Percentiles rank a stretch among this genome's conserved stretches.
phyloP scores from a whole-genome alignment of 352 stramenopile species.

The Pythium insidiosum region DNA sequence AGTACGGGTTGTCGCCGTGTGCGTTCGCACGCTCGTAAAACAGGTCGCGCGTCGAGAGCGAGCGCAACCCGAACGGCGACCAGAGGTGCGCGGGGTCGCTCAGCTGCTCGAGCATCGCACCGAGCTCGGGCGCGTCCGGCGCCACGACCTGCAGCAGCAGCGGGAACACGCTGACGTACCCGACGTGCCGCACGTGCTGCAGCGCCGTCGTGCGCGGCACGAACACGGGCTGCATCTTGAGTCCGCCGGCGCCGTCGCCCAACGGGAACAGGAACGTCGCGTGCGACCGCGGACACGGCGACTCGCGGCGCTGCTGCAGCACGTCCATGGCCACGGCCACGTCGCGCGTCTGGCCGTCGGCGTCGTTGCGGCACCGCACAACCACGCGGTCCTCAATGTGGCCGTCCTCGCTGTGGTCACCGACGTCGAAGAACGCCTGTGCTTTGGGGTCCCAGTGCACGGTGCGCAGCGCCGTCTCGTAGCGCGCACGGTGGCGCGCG shows the following conservation, averaged over 20 bases:
- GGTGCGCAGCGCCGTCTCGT: slow-evolving; percentile 32
- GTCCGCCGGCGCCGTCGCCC: slow-evolving; percentile 63
- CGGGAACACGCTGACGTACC: slow-evolving; percentile 87
- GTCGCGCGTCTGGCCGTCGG: slow-evolving; percentile 28
- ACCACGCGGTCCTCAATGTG: slow-evolving; percentile 56
- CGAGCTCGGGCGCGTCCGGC: slow-evolving; percentile 53
- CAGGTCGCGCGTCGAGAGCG: slow-evolving; percentile 71
- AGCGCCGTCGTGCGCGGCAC: slow-evolving; percentile 41
- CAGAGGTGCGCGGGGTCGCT: slow-evolving; percentile 58
- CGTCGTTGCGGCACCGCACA: slow-evolving; percentile 54
- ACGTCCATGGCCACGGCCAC: slow-evolving; percentile 24
- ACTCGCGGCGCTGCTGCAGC: slow-evolving; percentile 22
- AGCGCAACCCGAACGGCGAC: slow-evolving; percentile 78
- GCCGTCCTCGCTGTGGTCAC: slow-evolving; percentile 68
- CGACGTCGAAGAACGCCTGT: slow-evolving; percentile 76
- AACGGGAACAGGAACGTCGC: slow-evolving; percentile 71
- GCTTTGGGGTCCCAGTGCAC: slow-evolving; percentile 66
- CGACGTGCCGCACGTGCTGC: slow-evolving; percentile 76
- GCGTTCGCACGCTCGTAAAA: slow-evolving; percentile 89
- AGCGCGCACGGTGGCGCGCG: slow-evolving; percentile 16
- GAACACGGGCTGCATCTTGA: slow-evolving; percentile 71
- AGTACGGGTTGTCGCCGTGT: slow-evolving; percentile 89
- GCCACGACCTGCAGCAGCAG: slow-evolving; percentile 69
- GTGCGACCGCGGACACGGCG: slow-evolving; percentile 47
- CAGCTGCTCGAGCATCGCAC: slow-evolving; percentile 46